phyloP scores from a whole-genome alignment of 2,329 filamentous ascomycete species.

The Aspergillus oerlinghausenensis region DNA sequence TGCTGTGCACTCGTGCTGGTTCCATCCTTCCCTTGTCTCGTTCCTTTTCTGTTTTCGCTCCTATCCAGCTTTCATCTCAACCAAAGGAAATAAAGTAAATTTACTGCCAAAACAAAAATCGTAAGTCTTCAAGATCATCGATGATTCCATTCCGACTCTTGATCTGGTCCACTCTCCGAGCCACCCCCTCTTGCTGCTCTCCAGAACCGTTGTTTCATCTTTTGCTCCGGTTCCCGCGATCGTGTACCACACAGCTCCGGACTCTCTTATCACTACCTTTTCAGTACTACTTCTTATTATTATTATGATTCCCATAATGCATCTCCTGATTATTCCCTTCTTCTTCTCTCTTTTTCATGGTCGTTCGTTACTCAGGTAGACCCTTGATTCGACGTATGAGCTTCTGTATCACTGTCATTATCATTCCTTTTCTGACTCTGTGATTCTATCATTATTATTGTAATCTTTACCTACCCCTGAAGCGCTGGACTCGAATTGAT shows the following conservation, averaged over 20 bases:
- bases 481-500: conserved; percentile 6
- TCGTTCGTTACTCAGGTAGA: background rate
- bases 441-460: background rate
- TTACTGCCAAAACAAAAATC: background rate
- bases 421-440: conserved; percentile 6
- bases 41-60: background rate
- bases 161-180: background rate
- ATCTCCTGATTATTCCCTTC: background rate
- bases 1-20: background rate
- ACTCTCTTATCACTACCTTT: background rate
- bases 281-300: background rate
- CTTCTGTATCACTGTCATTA: background rate
- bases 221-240: background rate
- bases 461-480: conserved; percentile 9
- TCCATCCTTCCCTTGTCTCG: background rate
- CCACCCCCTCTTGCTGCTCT: background rate
- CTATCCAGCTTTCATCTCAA: background rate
- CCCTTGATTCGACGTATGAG: background rate
- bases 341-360: background rate
- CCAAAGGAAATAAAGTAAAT: too few species aligned
- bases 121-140: background rate
- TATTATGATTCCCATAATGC: background rate
- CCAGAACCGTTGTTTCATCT: background rate
- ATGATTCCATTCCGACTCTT: too few species aligned
- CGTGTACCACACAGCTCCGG: background rate